phyloP scores from a whole-genome alignment of 345 rosid species.

The Mercurialis annua region DNA sequence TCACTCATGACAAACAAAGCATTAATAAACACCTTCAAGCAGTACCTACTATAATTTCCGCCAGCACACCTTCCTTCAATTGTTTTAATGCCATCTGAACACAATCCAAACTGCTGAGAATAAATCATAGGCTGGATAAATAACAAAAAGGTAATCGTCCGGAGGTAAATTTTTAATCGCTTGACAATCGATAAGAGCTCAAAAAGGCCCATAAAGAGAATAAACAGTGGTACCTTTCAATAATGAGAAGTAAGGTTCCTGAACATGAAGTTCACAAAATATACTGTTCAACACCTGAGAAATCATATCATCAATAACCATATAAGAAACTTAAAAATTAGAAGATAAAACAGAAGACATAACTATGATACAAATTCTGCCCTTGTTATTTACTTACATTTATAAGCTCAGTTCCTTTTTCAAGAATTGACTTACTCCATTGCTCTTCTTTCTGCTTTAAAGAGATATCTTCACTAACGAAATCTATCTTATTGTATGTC shows the following conservation, averaged over 20 bases:
- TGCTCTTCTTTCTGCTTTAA: constrained; percentile 35
- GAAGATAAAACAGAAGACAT: neutral
- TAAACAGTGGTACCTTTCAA: constrained; percentile 35
- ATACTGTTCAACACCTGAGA: constrained; percentile 34
- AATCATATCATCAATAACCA: constrained; percentile 1
- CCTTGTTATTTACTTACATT: constrained; percentile 27
- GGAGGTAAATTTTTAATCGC: neutral
- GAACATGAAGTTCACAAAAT: constrained; percentile 40
- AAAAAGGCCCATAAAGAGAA: neutral
- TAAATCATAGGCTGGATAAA: constrained; percentile 4
- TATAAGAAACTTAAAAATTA: neutral
- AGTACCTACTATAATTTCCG: constrained; percentile 37
- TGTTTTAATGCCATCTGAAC: constrained; percentile 44
- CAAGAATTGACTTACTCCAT: constrained; percentile 37
- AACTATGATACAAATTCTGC: neutral
- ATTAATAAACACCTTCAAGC: neutral
- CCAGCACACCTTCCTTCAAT: constrained; percentile 48
- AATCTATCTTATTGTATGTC: constrained; percentile 20
- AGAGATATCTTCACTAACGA: constrained; percentile 24
- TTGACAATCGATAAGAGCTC: constrained; percentile 2
- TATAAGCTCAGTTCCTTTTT: constrained; percentile 36
- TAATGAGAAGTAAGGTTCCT: constrained; percentile 46
- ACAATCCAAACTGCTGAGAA: constrained; percentile 17
- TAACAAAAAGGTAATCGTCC: neutral
- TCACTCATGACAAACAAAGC: neutral